Evolutionary conservation across 306 rosid species (phyloP), one percentile per base, ranked within the genome.

Genomic region (Rubus idaeus): DNA sequence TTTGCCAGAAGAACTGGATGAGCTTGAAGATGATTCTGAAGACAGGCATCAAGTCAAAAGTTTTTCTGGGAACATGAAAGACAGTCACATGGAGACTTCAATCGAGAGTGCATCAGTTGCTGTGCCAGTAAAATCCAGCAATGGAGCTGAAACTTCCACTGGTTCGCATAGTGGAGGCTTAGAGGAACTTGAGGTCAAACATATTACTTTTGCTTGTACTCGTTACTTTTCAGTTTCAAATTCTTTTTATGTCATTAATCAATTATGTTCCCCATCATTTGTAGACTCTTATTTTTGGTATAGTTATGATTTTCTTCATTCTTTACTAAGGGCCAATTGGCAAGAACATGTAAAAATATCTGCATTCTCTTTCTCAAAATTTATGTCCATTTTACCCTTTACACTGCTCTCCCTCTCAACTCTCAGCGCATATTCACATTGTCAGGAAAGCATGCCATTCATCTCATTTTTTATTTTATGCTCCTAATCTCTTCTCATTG

Each of bases 171-270:
- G 67, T 62, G 88, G 85, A 42, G 85, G 75, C 87, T 70, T 87
- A 87, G 99, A 92, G 76, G 97, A 95, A 89, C 99, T 95, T 68
- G 99, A 95, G 99, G 99, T 88, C 79, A 70, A 74, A 45, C 77
- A 63, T 75, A 68, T 78, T 66, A 70, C 77, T 69, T 79, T 82
- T 75, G 41, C 51, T 74, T 80, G 45, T 81, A 50, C 75, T 51
- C 11, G 0, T 39, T 10, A 3, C 52, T 37, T 18, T 44, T 51
- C 13, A 6, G 18, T 14, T 67, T 68, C 50, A 8, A 46, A 37
- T 71, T 61, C 49, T 12, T 11, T 46, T 14, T 23, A 13, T 47
- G 23, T 39, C 16, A 35, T 21, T 18, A 44, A 73, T 53, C 47
- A 62, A 49, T 50, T 84, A 20, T 73, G 37, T 67, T 77, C 14